These are phyloP conservation scores for Lactarius sanguifluus DNA, from an alignment of 768 basidiomycete genomes.

Conservation along the genomic window DNA sequence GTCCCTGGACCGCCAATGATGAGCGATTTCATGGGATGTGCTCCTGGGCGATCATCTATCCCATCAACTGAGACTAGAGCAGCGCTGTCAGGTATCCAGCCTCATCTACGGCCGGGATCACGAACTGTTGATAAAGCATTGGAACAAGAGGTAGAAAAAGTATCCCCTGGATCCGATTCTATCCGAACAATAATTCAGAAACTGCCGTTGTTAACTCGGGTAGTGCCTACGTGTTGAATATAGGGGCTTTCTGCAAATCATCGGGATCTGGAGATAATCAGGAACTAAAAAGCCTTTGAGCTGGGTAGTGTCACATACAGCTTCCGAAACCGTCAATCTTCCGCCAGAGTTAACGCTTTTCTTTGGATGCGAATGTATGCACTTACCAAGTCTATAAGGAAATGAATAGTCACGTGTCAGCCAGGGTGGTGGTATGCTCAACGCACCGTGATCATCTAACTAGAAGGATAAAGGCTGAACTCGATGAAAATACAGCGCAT, in stretches of 20 bases:
- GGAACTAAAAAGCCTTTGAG: conserved; percentile 8
- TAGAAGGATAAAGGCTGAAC: conserved; percentile 13
- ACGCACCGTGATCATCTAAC: conserved; percentile 79
- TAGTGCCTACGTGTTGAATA: conserved; percentile 61
- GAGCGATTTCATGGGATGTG: conserved; percentile 66
- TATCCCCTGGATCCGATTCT: conserved; percentile 85
- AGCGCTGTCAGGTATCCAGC: conserved; percentile 9
- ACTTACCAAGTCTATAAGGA: conserved; percentile 20
- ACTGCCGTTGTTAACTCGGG: conserved; percentile 3
- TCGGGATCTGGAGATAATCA: conserved; percentile 64
- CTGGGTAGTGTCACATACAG: conserved; percentile 49
- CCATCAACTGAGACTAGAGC: conserved; percentile 71
- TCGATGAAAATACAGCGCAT: conserved; percentile 5
- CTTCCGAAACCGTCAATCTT: conserved; percentile 85
- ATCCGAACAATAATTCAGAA: conserved; percentile 4
- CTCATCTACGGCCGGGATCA: conserved; percentile 15
- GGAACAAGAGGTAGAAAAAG: conserved; percentile 93
- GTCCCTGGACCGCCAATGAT: conserved; percentile 77
- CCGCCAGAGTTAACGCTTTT: conserved; percentile 1
- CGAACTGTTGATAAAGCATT: conserved; percentile 83
- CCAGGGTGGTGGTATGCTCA: not conserved
- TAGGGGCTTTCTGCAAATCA: conserved; percentile 66
- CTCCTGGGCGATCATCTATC: conserved; percentile 54
- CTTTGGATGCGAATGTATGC: not conserved
- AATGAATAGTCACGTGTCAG: not conserved